These are phyloP conservation scores for Botrytis pseudocinerea DNA, from an alignment of 2,329 filamentous ascomycete genomes.

Conservation along the genomic window DNA sequence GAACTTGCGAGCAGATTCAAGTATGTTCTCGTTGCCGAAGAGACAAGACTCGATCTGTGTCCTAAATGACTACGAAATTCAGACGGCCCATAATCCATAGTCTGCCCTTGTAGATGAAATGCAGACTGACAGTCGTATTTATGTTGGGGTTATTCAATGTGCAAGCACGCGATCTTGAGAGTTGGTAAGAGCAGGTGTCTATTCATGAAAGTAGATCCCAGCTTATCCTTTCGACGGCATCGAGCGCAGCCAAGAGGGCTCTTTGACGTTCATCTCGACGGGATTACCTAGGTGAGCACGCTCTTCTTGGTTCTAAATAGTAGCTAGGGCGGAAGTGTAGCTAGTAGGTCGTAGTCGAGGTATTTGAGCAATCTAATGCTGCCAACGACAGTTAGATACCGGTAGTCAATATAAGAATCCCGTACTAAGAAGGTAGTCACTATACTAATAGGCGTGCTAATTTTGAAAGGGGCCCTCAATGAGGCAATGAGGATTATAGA, in stretches of 20 bases:
- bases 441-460: background rate
- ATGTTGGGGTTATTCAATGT: background rate
- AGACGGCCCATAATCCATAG: background rate
- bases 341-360: background rate
- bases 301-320: background rate
- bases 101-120: background rate
- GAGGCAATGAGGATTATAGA: background rate
- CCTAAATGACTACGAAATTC: background rate
- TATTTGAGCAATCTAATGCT: background rate
- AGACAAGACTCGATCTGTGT: background rate
- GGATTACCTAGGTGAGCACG: background rate
- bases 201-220: conserved; percentile 8
- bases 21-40: background rate
- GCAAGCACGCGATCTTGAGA: background rate
- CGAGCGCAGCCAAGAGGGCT: background rate
- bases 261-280: background rate
- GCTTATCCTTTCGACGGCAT: background rate
- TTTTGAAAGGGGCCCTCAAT: background rate
- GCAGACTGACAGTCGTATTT: background rate
- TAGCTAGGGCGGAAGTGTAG: background rate
- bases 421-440: background rate
- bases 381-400: background rate
- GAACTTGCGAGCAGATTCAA: background rate
- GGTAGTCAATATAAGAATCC: background rate
- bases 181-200: background rate